A percentile compares a stretch with the other conserved stretches of the same genome.
These are phyloP conservation scores for Torulaspora franciscae DNA, from an alignment of 805 yeast genomes.

Conservation along the genomic window DNA sequence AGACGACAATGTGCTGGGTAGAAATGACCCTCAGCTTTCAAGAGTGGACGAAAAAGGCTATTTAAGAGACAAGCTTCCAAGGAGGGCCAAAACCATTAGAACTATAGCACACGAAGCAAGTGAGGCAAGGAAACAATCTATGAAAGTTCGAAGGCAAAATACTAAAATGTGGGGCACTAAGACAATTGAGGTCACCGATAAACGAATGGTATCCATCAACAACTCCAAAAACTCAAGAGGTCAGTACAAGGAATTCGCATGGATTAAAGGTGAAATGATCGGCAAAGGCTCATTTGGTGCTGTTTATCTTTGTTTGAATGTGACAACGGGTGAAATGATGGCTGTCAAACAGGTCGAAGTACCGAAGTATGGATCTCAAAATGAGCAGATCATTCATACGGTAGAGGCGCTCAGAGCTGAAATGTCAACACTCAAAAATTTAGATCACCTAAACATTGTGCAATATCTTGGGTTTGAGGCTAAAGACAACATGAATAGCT, in stretches of 20 bases:
- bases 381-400: conserved; percentile 51
- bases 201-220: conserved; percentile 60
- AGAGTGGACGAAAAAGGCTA: conserved; percentile 3
- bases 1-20: not conserved
- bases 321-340: conserved; percentile 96
- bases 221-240: conserved; percentile 62
- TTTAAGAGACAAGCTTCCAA: conserved; percentile 28
- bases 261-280: conserved; percentile 96
- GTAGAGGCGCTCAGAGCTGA: conserved; percentile 83
- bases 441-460: conserved; percentile 90
- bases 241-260: conserved; percentile 78
- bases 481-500: conserved; percentile 63
- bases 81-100: conserved; percentile 85
- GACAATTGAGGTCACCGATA: conserved; percentile 83
- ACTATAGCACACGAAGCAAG: conserved; percentile 90
- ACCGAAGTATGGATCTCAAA: conserved; percentile 41
- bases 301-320: conserved; percentile 85
- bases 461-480: conserved; percentile 94
- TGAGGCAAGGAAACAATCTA: conserved; percentile 46
- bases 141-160: conserved; percentile 58
- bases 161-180: conserved; percentile 98
- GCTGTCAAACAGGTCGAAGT: conserved; percentile 94
- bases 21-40: no score
- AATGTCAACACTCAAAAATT: conserved; percentile 87
- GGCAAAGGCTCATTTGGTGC: conserved; percentile 97